phyloP scores from a whole-genome alignment of 345 rosid genomes.

The Trapa bicornis region DNA sequence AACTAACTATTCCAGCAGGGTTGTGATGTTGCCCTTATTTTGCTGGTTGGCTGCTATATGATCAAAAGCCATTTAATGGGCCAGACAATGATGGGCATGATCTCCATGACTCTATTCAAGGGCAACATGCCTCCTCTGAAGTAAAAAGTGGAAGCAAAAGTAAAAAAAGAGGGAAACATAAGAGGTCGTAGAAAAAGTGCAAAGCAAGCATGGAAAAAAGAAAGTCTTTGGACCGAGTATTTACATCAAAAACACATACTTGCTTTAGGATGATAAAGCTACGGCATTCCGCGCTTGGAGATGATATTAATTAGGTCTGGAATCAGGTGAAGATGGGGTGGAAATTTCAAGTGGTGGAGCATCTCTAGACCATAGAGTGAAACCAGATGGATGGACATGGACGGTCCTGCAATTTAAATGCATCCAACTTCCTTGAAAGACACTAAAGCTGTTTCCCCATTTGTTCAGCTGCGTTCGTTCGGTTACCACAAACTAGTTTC shows the following conservation, averaged over 20 bases:
- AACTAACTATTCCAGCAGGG: too few relatives aligned
- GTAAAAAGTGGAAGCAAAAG: not conserved
- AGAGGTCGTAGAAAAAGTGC: not conserved
- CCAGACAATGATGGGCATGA: not conserved
- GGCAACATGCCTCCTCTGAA: not conserved
- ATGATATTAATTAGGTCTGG: not conserved
- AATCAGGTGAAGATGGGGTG: not conserved
- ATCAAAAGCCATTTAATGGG: not conserved
- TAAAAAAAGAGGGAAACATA: not conserved
- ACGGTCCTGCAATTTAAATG: not conserved
- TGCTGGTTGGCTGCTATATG: not conserved
- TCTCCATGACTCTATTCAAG: not conserved
- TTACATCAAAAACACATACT: too few relatives aligned
- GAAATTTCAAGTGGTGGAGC: not conserved
- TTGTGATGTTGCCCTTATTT: not conserved
- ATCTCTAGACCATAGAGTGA: not conserved
- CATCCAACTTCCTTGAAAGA: not conserved
- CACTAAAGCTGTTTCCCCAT: not conserved
- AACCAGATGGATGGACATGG: not conserved
- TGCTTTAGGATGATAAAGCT: too few relatives aligned
- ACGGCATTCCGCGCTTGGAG: not conserved
- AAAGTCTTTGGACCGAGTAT: too few relatives aligned
- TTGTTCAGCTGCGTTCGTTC: too few relatives aligned
- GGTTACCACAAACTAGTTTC: too few relatives aligned
- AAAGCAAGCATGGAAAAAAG: not conserved